phyloP scores from a whole-genome alignment of 2,329 filamentous ascomycete species.

The Phyllosticta citriasiana region DNA sequence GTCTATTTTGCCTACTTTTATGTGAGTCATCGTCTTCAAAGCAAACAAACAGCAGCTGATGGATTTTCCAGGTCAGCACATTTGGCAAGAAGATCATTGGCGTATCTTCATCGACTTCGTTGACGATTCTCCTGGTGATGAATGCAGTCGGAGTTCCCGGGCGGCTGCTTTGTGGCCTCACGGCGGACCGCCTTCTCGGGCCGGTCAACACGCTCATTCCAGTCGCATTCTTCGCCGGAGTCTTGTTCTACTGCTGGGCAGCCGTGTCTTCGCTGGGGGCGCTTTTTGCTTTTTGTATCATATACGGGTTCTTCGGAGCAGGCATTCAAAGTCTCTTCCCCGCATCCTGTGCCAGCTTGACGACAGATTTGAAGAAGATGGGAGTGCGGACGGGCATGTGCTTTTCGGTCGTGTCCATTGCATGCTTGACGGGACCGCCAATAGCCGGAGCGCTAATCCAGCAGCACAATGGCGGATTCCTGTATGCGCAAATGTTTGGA shows the following conservation, averaged over 20 bases:
- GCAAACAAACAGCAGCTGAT: background rate
- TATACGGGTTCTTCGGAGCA: slow-evolving; percentile 40
- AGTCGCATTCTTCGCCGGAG: slow-evolving; percentile 27
- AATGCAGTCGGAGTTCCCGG: slow-evolving; percentile 43
- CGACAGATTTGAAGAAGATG: slow-evolving; percentile 29
- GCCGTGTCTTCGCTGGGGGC: slow-evolving; percentile 27
- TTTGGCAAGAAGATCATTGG: slow-evolving; percentile 20
- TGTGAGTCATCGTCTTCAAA: slow-evolving; percentile 22
- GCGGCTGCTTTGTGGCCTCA: slow-evolving; percentile 36
- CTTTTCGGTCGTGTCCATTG: slow-evolving; percentile 29
- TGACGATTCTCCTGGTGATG: slow-evolving; percentile 41
- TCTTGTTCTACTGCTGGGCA: slow-evolving; percentile 37
- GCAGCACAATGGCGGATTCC: slow-evolving; percentile 22
- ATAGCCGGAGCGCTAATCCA: slow-evolving; percentile 30
- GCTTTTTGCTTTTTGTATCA: slow-evolving; percentile 33
- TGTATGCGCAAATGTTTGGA: slow-evolving; percentile 31
- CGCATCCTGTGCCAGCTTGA: slow-evolving; percentile 33
- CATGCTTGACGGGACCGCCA: slow-evolving; percentile 29
- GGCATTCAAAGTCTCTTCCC: slow-evolving; percentile 36
- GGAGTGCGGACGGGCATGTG: slow-evolving; percentile 35
- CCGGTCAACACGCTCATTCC: slow-evolving; percentile 33
- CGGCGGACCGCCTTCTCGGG: slow-evolving; percentile 33
- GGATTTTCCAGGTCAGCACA: background rate
- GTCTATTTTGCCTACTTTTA: slow-evolving; percentile 51
- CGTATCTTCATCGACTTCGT: slow-evolving; percentile 34